These are phyloP conservation scores for Biscutella laevigata DNA, from an alignment of 441 rosid species.

Conservation along the genomic window DNA sequence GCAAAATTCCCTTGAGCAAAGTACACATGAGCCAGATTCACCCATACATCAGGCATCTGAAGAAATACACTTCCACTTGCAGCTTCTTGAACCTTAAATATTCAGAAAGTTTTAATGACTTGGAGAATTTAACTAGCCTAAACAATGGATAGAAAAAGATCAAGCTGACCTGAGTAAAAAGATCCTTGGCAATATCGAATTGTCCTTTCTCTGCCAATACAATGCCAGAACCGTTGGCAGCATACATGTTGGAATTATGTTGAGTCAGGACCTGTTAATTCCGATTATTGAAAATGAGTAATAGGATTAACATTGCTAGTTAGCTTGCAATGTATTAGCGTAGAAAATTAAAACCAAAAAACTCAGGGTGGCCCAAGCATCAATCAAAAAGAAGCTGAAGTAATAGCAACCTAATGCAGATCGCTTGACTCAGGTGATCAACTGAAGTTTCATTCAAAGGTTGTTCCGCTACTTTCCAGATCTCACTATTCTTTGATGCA, in stretches of 20 bases:
- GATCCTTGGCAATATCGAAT: conserved; percentile 92
- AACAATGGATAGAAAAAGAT: conserved; percentile 14
- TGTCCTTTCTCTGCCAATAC: conserved; percentile 97
- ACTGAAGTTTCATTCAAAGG: background rate
- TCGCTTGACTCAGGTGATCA: background rate
- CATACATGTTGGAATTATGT: conserved; percentile 85
- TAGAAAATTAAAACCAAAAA: background rate
- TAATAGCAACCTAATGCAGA: background rate
- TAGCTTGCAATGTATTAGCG: background rate
- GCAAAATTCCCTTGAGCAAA: conserved; percentile 97
- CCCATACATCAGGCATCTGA: conserved; percentile 99
- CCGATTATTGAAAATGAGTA: conserved; percentile 7
- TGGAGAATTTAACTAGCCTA: conserved; percentile 4
- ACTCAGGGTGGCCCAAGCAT: background rate
- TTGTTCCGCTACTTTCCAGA: background rate
- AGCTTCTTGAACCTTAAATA: conserved; percentile 93
- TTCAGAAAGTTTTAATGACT: conserved; percentile 13
- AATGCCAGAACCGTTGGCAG: conserved; percentile 97
- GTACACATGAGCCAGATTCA: conserved; percentile 96
- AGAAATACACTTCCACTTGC: conserved; percentile 96
- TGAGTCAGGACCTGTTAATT: conserved; percentile 72
- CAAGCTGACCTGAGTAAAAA: conserved; percentile 72
- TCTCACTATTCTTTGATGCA: background rate
- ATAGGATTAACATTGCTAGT: conserved; percentile 1
- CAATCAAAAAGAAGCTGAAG: background rate